phyloP scores from a whole-genome alignment of 2,329 filamentous ascomycete genomes.

The Ophiognomonia clavigignenti-juglandacearum region DNA sequence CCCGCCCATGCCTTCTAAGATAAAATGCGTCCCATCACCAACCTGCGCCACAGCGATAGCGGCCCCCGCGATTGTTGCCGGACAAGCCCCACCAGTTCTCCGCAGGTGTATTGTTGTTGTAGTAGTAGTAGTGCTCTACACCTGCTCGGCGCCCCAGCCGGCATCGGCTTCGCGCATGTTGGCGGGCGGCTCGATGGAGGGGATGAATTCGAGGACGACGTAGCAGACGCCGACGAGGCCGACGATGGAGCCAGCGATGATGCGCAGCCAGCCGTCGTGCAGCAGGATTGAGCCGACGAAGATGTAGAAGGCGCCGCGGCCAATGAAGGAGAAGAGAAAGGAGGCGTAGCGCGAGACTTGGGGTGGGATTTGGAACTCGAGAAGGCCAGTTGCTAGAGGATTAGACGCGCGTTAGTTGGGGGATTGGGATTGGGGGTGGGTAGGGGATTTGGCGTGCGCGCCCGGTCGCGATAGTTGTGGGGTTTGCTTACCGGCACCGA shows the following conservation, averaged over 20 bases:
- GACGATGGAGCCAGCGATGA: slow-evolving; percentile 73
- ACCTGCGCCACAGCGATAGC: no score
- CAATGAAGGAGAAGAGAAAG: slow-evolving; percentile 96
- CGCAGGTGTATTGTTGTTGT: no score
- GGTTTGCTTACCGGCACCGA: slow-evolving; percentile 81
- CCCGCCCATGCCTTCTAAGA: no score
- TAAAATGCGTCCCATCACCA: no score
- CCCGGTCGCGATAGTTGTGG: no score
- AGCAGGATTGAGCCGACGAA: slow-evolving; percentile 87
- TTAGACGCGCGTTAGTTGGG: slow-evolving; percentile 53
- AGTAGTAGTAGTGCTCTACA: no score
- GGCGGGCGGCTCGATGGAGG: slow-evolving; percentile 72
- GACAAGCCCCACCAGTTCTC: no score
- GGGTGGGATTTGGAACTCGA: slow-evolving; percentile 89
- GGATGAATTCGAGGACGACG: slow-evolving; percentile 68
- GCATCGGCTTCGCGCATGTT: slow-evolving; percentile 77
- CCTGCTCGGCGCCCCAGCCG: slow-evolving; percentile 74
- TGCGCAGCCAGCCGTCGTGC: slow-evolving; percentile 59
- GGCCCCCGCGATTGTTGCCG: no score
- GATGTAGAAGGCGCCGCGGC: slow-evolving; percentile 94
- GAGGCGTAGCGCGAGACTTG: slow-evolving; percentile 91
- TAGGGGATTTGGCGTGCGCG: neutral
- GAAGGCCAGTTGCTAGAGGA: slow-evolving; percentile 12
- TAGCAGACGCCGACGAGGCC: slow-evolving; percentile 77
- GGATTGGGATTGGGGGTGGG: slow-evolving; percentile 55